Base-by-base conservation (phyloP, 768 basidiomycete species). In the Cystofilobasidium ferigula region DNA sequence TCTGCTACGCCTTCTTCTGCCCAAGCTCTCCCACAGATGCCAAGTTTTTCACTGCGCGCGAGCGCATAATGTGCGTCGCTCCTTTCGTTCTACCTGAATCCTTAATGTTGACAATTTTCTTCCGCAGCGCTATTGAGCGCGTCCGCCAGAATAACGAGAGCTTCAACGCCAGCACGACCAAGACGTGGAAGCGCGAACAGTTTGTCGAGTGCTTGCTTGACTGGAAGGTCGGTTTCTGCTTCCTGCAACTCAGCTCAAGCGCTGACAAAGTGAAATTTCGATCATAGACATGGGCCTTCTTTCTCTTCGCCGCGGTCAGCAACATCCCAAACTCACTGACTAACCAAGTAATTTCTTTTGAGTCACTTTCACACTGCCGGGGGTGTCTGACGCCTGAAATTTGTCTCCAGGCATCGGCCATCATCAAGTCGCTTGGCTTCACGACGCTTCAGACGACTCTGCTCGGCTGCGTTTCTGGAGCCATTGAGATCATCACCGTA, bases 401-500 rank as follows among this genome's bases (percentile, higher is more conserved):
- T n/a, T 40, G 38, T 16, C 38, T 40, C 59, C 70, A 71, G 47
- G 63, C 69, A 28, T 28, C 65, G 20, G 34, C 72, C 26, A 73
- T 73, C 61, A 73, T 72, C 67, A 70, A 64, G 28, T 64, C 66
- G 0, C 60, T 69, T 48, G 71, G 72, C n/a, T 73, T 70, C 69
- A 62, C 67, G 13, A 57, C 57, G 2, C 51, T 69, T n/a, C 71
- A 73, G 56, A 73, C 73, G 8, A 67, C 71, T 2, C 57, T 73
- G 13, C 69, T 73, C 20, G 71, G 73, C n/a, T 71, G 70, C 45
- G 71, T 73, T 5, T 61, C 63, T 12, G 70, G 74, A 34, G 67
- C 63, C 14, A 59, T 72, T 26, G 70, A 71, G 65, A 72, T 89
- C 48, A 73, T 83, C 10, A 86, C 85, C n/a, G n/a, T n/a, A n/a